Evolutionary conservation across 768 basidiomycete species (phyloP), one percentile per base, ranked within the genome.

Genomic region (Cystobasidium onofrii): DNA sequence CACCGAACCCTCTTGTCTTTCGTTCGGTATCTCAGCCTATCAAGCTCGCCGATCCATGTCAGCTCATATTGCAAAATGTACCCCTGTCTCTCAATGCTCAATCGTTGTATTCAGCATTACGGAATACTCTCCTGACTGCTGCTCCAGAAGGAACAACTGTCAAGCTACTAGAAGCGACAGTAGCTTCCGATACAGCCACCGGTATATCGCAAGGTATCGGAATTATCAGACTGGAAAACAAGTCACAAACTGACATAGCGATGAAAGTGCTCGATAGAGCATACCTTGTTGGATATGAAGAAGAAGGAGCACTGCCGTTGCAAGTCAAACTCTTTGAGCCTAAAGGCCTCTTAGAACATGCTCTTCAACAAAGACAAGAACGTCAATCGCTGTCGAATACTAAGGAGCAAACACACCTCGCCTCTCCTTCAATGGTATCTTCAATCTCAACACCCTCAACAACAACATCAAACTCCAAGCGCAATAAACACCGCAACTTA

Each of bases 21-120:
- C 65, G 65, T 15, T 46, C 44, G 25, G 34, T 18, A 18, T 57
- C 54, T 3, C 50, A 31, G 52, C 54, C 69, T 3, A 12, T 71
- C 54, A 55, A 25, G 25, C n/a, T 71, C 54, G 36, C 34, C 27
- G 69, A 71, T 60, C 69, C 69, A 23, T 33, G 29, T n/a, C 50
- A 52, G 33, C 33, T 71, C 12, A 60, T 71, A 7, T 9, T 71
- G 2, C 69, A 71, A 17, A 33, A 71, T 60, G 33, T 57, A n/a
- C 69, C 69, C 1, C 29, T 39, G 34, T 7, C 9, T 36, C 31
- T 36, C 3, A 27, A 27, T 10, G 52, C 69, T 9, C 55, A n/a
- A 29, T 34, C 33, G n/a, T 27, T 71, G 1, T 61, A 27, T 25
- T 3, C 7, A 18, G 31, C 55, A 10, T 60, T 71, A n/a, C 20